Evolutionary conservation across 2,329 filamentous ascomycete genomes (phyloP), one percentile per base, ranked within the genome.

Genomic region (Penicillium expansum): DNA sequence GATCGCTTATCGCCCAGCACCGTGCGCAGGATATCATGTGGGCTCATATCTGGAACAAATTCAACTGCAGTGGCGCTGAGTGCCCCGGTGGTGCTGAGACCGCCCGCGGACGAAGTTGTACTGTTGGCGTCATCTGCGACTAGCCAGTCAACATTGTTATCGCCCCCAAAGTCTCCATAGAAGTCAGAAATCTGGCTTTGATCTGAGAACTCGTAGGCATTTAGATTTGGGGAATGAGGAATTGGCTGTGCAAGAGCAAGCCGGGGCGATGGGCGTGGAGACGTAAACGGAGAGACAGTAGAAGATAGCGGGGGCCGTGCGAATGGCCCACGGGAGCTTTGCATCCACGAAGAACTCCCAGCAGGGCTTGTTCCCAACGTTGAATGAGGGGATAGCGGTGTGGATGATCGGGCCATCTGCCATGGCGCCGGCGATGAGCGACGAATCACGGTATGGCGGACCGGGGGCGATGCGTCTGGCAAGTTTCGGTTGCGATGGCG

Each of bases 11-110:
- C 91, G 47, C 93, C 91, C 27, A 99, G 81, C 39, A 99, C 95
- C 6, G 93, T 97, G 60, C 94, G 90, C 55, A 99, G 82, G 85
- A 99, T 97, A 71, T 99, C 94, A 75, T 97, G 96, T 0, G 94
- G 93, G 57, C 91, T 95, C 93, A 99, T 97, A 69, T 97, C 92
- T 55, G 86, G 85, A 14, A 87, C 80, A 77, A 85, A 97, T 72
- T 97, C 92, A 24, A 92, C 89, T 5, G 91, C 91, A 14, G 88
- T 88, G 42, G 88, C 90, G 69, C 92, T 93, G 59, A 95, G 83
- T 37, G 83, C 85, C 65, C 64, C 74, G 10, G 72, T 64, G 7
- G 86, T 88, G 68, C 91, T 92, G 58, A 93, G 82, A 33, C 84
- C 86, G 63, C 87, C 91, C 16, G 88, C 81, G 24, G 92, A 96